Conservation (phyloP, 2,329 filamentous ascomycete genomes). For the Aschersonia sp. region DNA sequence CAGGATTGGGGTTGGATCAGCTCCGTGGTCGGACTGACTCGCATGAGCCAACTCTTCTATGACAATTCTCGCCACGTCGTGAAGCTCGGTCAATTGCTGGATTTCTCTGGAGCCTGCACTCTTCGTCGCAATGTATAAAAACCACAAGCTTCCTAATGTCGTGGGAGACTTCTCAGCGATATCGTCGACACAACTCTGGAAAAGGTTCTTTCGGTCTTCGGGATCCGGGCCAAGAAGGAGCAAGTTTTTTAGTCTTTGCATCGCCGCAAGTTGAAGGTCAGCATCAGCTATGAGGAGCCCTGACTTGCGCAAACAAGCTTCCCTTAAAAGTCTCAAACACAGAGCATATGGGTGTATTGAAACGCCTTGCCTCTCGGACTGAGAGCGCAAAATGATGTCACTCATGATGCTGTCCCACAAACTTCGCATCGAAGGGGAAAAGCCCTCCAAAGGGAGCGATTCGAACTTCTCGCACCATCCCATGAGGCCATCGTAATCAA, state of each 20-base stretch:
- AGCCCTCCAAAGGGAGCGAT: conserved; percentile 45
- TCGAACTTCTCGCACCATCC: conserved; percentile 61
- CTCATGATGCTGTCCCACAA: conserved; percentile 45
- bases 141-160: conserved; percentile 60
- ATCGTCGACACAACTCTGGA: conserved; percentile 52
- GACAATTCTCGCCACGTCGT: conserved; percentile 45
- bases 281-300: conserved; percentile 41
- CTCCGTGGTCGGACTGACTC: conserved; percentile 15
- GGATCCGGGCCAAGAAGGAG: conserved; percentile 37
- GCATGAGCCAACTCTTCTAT: conserved; percentile 51
- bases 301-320: conserved; percentile 45
- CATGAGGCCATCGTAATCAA: conserved; percentile 34
- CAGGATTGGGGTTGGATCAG: conserved; percentile 28
- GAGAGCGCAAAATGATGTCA: conserved; percentile 28
- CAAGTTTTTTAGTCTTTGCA: conserved; percentile 45
- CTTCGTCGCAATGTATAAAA: conserved; percentile 37
- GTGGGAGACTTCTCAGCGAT: conserved; percentile 48
- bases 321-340: conserved; percentile 54
- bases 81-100: conserved; percentile 40
- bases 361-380: conserved; percentile 17
- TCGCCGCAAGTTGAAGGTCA: conserved; percentile 50
- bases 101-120: conserved; percentile 35
- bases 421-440: conserved; percentile 45
- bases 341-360: conserved; percentile 32
- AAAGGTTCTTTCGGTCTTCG: conserved; percentile 47